Percentiles rank a stretch among this genome's conserved stretches.
Evolutionary conservation across 306 rosid species (phyloP).

Genomic region (Quercus bicolor): DNA sequence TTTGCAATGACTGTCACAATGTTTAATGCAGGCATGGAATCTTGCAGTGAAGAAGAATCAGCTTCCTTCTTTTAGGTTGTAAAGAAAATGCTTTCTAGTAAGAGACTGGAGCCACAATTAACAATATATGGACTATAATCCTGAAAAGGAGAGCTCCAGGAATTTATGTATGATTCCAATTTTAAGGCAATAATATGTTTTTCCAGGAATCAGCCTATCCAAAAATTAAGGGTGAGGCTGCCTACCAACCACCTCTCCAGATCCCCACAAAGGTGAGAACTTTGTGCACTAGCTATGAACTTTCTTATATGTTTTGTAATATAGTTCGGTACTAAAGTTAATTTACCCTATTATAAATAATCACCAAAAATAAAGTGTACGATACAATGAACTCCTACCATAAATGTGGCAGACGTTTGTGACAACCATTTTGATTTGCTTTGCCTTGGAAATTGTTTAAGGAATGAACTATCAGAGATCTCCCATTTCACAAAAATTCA

Average conservation of each 20-base stretch:
- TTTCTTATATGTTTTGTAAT: not conserved
- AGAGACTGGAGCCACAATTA: not conserved
- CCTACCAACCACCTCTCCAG: no score
- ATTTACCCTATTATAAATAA: not conserved
- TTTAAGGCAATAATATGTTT: not conserved
- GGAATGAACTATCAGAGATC: not conserved
- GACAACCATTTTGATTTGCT: not conserved
- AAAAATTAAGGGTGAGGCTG: no score
- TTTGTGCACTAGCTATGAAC: no score
- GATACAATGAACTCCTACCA: not conserved
- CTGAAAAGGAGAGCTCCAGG: not conserved
- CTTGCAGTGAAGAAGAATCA: no score
- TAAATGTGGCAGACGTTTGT: not conserved
- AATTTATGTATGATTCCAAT: not conserved
- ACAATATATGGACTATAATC: not conserved
- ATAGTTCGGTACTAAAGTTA: not conserved
- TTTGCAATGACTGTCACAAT: no score
- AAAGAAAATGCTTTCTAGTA: not conserved
- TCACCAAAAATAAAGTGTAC: not conserved
- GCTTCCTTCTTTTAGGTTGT: not conserved
- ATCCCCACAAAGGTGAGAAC: no score
- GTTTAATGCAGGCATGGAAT: no score
- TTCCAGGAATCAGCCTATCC: no score
- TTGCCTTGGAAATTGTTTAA: not conserved
- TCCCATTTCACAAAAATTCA: not conserved